phyloP scores from a whole-genome alignment of 1,284 basidiomycete species.

The Cutaneotrichosporon cyanovorans region DNA sequence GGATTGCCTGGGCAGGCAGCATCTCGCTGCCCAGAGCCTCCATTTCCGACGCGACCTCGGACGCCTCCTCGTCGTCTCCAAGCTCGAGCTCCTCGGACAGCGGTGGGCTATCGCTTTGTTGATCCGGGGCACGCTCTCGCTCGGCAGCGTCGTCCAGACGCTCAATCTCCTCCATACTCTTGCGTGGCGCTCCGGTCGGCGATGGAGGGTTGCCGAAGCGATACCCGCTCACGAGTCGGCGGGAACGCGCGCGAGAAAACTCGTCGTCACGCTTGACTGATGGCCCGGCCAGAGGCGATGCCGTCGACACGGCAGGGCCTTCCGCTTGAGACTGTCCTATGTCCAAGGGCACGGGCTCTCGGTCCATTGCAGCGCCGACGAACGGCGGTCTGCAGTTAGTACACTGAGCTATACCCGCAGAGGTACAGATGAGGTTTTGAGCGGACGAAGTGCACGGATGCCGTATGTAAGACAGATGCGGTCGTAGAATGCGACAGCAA shows the following conservation, averaged over 20 bases:
- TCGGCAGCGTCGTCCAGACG: neutral
- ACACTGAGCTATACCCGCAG: too few species aligned
- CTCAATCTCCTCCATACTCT: neutral
- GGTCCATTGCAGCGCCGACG: conserved; percentile 22
- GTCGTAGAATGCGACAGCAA: too few species aligned
- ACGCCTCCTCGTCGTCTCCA: neutral
- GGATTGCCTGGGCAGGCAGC: too few species aligned
- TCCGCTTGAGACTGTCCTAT: too few species aligned
- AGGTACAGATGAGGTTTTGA: too few species aligned
- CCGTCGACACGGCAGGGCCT: too few species aligned
- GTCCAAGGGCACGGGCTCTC: conserved; percentile 27
- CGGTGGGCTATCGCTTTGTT: conserved; percentile 24
- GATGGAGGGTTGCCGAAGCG: conserved; percentile 40
- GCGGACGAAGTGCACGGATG: too few species aligned
- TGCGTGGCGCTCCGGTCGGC: conserved; percentile 4
- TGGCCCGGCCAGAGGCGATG: too few species aligned
- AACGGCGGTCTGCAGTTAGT: conserved; percentile 44
- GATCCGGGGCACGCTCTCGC: neutral
- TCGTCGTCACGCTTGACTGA: conserved; percentile 23
- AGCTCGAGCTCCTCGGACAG: conserved; percentile 21
- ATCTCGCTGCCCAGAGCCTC: too few species aligned
- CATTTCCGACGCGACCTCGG: neutral
- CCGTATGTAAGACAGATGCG: too few species aligned
- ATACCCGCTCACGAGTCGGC: conserved; percentile 40
- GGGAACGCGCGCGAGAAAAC: conserved; percentile 28